A percentile compares a stretch with the other conserved stretches of the same genome.
Conservation (phyloP, 1,139 yeast species). For the Geotrichum bryndzae region DNA sequence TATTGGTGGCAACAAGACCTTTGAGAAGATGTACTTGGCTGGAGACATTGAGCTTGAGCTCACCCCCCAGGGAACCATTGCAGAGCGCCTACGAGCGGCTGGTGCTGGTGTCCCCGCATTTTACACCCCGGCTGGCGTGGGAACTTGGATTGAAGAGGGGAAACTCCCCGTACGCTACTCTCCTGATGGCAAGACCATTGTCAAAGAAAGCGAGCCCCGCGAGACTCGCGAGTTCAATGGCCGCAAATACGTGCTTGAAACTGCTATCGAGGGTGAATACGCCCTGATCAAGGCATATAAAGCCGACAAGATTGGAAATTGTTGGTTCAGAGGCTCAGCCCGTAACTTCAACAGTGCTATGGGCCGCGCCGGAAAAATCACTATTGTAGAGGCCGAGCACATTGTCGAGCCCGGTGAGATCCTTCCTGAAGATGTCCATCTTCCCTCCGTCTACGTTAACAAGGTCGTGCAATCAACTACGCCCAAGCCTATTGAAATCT, state of each 20-base stretch:
- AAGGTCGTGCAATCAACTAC: constrained; percentile 40
- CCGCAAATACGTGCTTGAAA: constrained; percentile 41
- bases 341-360: constrained; percentile 44
- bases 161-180: constrained; percentile 43
- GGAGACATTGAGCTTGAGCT: constrained; percentile 45
- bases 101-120: constrained; percentile 49
- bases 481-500: constrained; percentile 43
- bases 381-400: constrained; percentile 49
- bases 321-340: constrained; percentile 46
- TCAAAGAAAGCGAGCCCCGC: constrained; percentile 38
- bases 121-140: constrained; percentile 47
- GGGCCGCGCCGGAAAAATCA: constrained; percentile 44
- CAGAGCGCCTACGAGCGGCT: constrained; percentile 48
- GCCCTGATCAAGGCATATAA: constrained; percentile 46
- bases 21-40: constrained; percentile 40
- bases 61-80: constrained; percentile 48
- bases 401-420: constrained; percentile 47
- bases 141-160: constrained; percentile 48
- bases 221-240: constrained; percentile 44
- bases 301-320: constrained; percentile 45
- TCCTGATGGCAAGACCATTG: constrained; percentile 32
- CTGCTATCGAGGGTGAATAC: constrained; percentile 43
- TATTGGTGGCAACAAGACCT: constrained; percentile 44
- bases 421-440: constrained; percentile 43
- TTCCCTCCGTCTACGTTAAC: constrained; percentile 44